A percentile compares a stretch with the other conserved stretches of the same genome.
These are phyloP conservation scores for Rhizopogon vinicolor DNA, from an alignment of 768 basidiomycete species.

Conservation along the genomic window DNA sequence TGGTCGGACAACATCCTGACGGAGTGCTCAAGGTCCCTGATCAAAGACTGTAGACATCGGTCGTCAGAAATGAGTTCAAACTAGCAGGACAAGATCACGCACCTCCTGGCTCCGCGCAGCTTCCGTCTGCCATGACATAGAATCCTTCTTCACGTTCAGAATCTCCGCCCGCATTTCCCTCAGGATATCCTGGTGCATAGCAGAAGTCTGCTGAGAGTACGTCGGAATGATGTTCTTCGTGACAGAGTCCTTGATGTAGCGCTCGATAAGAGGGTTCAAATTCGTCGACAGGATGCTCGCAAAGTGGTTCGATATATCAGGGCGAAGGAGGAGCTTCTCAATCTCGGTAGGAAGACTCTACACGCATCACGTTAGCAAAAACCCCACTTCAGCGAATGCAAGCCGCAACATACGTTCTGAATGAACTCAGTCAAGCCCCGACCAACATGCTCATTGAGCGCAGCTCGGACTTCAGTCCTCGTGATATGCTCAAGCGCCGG, in stretches of 20 bases:
- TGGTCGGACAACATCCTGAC: constrained; percentile 75
- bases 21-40: constrained; percentile 77
- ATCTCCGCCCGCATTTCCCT: constrained; percentile 75
- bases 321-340: constrained; percentile 70
- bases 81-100: constrained; percentile 12
- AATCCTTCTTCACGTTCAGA: constrained; percentile 71
- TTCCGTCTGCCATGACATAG: constrained; percentile 79
- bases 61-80: constrained; percentile 6
- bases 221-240: constrained; percentile 70
- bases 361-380: constrained; percentile 2
- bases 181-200: constrained; percentile 76
- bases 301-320: constrained; percentile 74
- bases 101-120: constrained; percentile 78
- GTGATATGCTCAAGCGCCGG: constrained; percentile 82
- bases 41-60: constrained; percentile 45
- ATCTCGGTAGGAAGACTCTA: constrained; percentile 77
- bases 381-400: not conserved
- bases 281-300: constrained; percentile 68
- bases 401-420: constrained; percentile 48
- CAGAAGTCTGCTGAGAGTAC: constrained; percentile 67
- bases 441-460: constrained; percentile 74
- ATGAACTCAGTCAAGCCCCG: constrained; percentile 68
- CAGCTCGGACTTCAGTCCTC: constrained; percentile 72
- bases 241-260: constrained; percentile 78
- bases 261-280: constrained; percentile 72